Evolutionary conservation across 345 rosid species (phyloP).

Genomic region (Cochlearia excelsa): DNA sequence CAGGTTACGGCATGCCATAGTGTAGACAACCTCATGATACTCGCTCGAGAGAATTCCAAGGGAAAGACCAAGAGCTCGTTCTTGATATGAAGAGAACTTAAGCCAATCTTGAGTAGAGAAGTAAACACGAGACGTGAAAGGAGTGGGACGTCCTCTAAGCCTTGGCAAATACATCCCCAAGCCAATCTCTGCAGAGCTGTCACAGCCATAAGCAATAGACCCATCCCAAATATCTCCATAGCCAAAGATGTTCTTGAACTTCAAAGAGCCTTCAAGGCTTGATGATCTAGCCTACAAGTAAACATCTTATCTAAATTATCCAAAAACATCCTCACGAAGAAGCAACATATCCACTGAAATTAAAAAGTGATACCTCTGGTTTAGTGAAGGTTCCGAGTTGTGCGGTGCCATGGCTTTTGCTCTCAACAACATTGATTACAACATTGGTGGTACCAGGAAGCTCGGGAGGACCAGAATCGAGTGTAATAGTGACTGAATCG

Average conservation of each 20-base stretch:
- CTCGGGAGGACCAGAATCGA: conserved; percentile 87
- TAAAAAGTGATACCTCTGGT: conserved; percentile 74
- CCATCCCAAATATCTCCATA: conserved; percentile 95
- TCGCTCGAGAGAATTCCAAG: conserved; percentile 63
- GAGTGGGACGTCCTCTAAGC: conserved; percentile 59
- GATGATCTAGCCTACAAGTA: conserved; percentile 81
- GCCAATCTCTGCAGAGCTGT: conserved; percentile 70
- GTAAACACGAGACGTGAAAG: conserved; percentile 60
- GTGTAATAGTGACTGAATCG: conserved; percentile 70
- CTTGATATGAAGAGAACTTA: conserved; percentile 75
- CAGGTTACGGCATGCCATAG: conserved; percentile 75
- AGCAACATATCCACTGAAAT: too few relatives aligned
- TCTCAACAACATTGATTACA: conserved; percentile 66
- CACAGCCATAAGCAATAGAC: conserved; percentile 73
- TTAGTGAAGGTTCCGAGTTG: conserved; percentile 66
- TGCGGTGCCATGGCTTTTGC: conserved; percentile 51
- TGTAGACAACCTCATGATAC: conserved; percentile 68
- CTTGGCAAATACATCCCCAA: conserved; percentile 83
- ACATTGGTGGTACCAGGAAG: conserved; percentile 87
- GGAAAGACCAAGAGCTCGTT: conserved; percentile 69
- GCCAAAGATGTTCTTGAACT: conserved; percentile 79
- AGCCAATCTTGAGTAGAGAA: conserved; percentile 83
- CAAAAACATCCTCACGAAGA: too few relatives aligned
- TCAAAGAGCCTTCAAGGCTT: conserved; percentile 73
- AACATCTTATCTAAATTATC: conserved; percentile 18